Evolutionary conservation across 1,284 basidiomycete species (phyloP), one percentile per base, ranked within the genome.

Genomic region (Cutaneotrichosporon spelunceum): DNA sequence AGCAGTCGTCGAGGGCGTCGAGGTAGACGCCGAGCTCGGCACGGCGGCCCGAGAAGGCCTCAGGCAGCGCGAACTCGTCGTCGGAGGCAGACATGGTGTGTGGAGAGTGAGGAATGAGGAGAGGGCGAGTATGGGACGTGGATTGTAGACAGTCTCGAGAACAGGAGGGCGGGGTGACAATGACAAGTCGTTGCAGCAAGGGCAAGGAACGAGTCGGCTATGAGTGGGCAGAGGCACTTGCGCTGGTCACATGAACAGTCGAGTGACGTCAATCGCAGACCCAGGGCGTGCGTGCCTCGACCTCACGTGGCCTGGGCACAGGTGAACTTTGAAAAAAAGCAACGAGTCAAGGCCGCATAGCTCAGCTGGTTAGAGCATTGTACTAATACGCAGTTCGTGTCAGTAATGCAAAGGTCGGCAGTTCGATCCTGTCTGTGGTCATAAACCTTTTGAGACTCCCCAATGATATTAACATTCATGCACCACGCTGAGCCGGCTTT

Each of bases 401-500:
- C 16, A 49, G 47, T 29, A 14, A 49, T 49, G 47, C 47, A 49
- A 49, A 29, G 47, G 47, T 49, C 47, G 47, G 47, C 47, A 49
- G 47, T 49, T 49, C 47, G 47, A 49, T 26, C 26, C 47, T 49
- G 47, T 49, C 47, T 26, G 47, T 39, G 36, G 36, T 39, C 36
- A 39, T 2, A 39, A 13, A 26, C 23, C 24, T 49, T 49, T 49
- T 23, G 14, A 27, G 9, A 4, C 26, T 27, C 29, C 70, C 74
- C 76, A 76, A 89, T 79, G 91, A 94, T 94, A 48, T 92, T 87
- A 84, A 26, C 89, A 72, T 78, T 91, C 92, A 96, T 97, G 94
- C 94, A 98, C 94, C 93, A 97, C 93, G 89, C 94, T 87, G 84
- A 97, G 88, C 83, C 86, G 83, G 70, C 69, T 68, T 60, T 36